Evolutionary conservation across 2,329 filamentous ascomycete species (phyloP).

Genomic region (Rutstroemia sp.): DNA sequence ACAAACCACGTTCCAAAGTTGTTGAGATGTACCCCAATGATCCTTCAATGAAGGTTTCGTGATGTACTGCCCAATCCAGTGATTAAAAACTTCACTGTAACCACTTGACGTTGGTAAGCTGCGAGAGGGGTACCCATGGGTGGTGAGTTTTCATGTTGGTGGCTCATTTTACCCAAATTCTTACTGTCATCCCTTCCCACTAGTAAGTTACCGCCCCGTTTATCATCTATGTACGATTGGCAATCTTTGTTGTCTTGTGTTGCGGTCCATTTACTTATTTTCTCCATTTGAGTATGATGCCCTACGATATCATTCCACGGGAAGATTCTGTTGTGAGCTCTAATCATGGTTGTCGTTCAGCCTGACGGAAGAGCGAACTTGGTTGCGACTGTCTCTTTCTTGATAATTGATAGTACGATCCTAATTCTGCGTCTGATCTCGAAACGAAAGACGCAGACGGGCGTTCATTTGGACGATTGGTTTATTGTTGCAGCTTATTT

Average conservation of each 20-base stretch:
- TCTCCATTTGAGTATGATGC: background rate
- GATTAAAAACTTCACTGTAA: background rate
- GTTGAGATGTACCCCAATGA: background rate
- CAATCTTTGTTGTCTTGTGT: background rate
- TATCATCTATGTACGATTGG: background rate
- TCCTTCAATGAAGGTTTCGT: background rate
- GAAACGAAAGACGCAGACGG: background rate
- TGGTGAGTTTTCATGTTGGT: background rate
- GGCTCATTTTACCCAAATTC: background rate
- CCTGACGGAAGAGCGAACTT: background rate
- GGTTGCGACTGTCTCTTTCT: background rate
- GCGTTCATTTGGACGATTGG: constrained; percentile 2
- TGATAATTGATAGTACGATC: background rate
- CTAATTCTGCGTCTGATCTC: constrained; percentile 1
- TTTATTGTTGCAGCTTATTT: constrained; percentile 5
- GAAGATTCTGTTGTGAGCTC: background rate
- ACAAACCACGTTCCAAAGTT: background rate
- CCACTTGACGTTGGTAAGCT: background rate
- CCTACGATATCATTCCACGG: background rate
- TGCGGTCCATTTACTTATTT: background rate
- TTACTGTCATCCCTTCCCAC: background rate
- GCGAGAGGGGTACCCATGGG: no score
- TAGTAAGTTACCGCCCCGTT: no score
- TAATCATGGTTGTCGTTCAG: background rate
- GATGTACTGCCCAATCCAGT: background rate